Evolutionary conservation across 2,329 filamentous ascomycete species (phyloP), one percentile per base, ranked within the genome.

Genomic region (Diplodia mutila): DNA sequence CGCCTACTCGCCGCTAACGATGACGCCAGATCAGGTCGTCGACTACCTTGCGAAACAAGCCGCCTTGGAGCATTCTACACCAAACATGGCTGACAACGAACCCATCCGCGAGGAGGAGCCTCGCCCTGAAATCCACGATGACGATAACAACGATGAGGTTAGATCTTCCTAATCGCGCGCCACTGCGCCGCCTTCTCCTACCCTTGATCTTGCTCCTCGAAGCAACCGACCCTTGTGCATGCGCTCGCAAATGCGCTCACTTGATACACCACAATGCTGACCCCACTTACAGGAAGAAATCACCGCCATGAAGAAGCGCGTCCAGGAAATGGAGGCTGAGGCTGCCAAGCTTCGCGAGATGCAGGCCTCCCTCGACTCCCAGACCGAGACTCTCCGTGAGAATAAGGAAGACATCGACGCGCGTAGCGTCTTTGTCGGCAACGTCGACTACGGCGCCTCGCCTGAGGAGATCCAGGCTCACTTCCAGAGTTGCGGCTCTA

Each of bases 391-490:
- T 73, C 85, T 95, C 69, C 88, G 91, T 72, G 95, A 98, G 78
- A 93, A 94, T 83, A 97, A 96, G 81, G 94, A 97, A 79, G 96
- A 97, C 73, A 89, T 99, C 69, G 95, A 99, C 81, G 90, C 90
- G 72, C 90, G 95, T 75, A 97, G 93, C 82, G 93, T 99, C 80
- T 99, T 99, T 79, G 95, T 99, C 53, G 95, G 95, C 73, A 99
- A 99, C 74, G 95, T 99, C 72, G 95, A 99, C 81, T 99, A 99
- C 80, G 94, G 92, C 70, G 94, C 94, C 25, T 96, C 93, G 32
- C 95, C 95, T 2, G 95, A 99, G 82, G 95, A 99, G 83, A 95
- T 99, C 69, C 95, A 99, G 84, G 92, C 93, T 69, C 95, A 99
- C 78, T 99, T 99, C 83, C 93, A 97, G 84, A 96, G 90, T 84